Base-by-base conservation (phyloP, 306 rosid genomes). In the Astragalus glycyphyllos region DNA sequence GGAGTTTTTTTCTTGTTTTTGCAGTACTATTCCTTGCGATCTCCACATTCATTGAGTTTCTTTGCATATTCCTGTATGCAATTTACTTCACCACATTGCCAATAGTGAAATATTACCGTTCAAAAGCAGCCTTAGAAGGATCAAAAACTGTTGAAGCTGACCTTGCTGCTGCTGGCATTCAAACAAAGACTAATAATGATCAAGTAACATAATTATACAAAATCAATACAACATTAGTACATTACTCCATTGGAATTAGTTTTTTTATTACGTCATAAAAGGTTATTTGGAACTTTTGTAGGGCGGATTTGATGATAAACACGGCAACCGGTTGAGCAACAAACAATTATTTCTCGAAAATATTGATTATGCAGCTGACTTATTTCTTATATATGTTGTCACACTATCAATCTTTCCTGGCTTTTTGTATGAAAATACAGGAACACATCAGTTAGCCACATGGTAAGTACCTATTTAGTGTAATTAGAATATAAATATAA, bases 391-490 rank as follows among this genome's bases (percentile, higher is more conserved):
- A 51, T 86, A 88, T 80, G 88, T 64, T 8, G 13, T 86, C n/a
- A 92, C 98, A 12, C 58, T 92, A 73, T 92, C 96, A 5, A 90
- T 92, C 46, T 73, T 82, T 57, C 98, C 97, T 5, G 98, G 97
- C 5, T 90, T 90, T 85, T 67, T 88, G 79, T 92, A 77, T 46
- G 98, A 92, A 81, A 84, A 92, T 56, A 90, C 98, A 0, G 98
- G 98, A 66, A 29, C 77, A 1, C 98, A 92, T 67, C 72, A 73
- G 31, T 69, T 92, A 71, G 96, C 96, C 15, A 2, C 86, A 37
- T 92, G 98, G 98, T 84, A 76, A 67, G 74, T 35, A 35, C 40
- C 40, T 35, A 35, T 35, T 35, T 35, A 35, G 8, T 4, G 0
- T 45, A 45, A 45, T 45, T 45, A 45, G 50, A 45, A 45, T 45